phyloP scores from a whole-genome alignment of 2,329 filamentous ascomycete species.

The Chaetomium sp. region DNA sequence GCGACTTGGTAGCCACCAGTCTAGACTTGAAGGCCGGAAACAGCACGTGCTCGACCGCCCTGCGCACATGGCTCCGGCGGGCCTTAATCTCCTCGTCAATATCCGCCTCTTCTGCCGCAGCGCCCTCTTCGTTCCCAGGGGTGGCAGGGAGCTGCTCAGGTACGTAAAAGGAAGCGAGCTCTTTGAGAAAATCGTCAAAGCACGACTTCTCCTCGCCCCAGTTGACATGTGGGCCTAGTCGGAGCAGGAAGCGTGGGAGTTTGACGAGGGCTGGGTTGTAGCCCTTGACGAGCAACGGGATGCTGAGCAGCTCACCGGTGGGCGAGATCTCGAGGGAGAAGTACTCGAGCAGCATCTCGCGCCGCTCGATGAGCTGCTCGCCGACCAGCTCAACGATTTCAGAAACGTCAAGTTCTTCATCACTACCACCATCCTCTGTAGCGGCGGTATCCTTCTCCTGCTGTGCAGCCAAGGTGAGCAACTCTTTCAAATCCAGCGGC shows the following conservation, averaged over 20 bases:
- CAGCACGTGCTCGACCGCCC: constrained; percentile 79
- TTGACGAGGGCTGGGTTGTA: constrained; percentile 87
- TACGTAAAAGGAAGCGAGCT: constrained; percentile 87
- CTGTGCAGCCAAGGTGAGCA: constrained; percentile 73
- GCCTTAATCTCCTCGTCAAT: constrained; percentile 55
- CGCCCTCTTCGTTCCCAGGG: constrained; percentile 38
- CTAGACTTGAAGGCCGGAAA: constrained; percentile 87
- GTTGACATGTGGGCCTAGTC: constrained; percentile 83
- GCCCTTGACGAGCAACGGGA: constrained; percentile 85
- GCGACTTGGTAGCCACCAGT: constrained; percentile 75
- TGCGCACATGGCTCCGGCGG: constrained; percentile 69
- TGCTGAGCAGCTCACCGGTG: constrained; percentile 72
- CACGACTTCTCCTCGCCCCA: constrained; percentile 85
- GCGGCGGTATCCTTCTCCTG: constrained; percentile 59
- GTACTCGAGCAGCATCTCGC: constrained; percentile 90
- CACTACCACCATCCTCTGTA: constrained; percentile 35
- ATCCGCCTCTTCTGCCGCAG: constrained; percentile 42
- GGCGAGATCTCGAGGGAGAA: constrained; percentile 83
- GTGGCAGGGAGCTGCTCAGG: constrained; percentile 75
- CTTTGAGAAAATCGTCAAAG: constrained; percentile 80
- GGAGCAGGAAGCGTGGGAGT: constrained; percentile 82
- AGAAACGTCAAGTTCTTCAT: constrained; percentile 63
- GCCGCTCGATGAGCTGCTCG: constrained; percentile 69
- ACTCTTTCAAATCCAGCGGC: constrained; percentile 67
- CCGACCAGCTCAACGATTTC: constrained; percentile 67